phyloP scores from a whole-genome alignment of 2,329 filamentous ascomycete genomes.

The Myotisia sp. region DNA sequence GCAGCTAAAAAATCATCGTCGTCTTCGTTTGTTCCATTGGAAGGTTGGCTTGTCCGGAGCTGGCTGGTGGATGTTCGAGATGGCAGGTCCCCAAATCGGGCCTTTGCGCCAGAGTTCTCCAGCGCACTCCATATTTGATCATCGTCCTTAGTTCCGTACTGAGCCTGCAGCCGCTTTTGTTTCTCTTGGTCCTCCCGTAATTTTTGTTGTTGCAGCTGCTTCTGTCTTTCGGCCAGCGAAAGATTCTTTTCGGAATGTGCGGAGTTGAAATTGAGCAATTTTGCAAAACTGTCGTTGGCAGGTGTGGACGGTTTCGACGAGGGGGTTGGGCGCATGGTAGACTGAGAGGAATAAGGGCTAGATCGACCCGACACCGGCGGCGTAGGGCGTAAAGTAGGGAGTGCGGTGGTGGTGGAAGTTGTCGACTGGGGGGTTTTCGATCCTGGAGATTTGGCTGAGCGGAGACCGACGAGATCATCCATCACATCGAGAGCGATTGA shows the following conservation, averaged over 20 bases:
- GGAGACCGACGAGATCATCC: too few species aligned
- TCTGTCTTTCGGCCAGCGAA: slow-evolving; percentile 50
- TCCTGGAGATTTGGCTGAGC: too few species aligned
- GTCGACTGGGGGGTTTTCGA: too few species aligned
- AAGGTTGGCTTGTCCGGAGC: slow-evolving; percentile 16
- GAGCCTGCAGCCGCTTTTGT: slow-evolving; percentile 54
- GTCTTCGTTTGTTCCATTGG: slow-evolving; percentile 18
- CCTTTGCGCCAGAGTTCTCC: slow-evolving; percentile 37
- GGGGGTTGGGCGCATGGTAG: slow-evolving; percentile 20
- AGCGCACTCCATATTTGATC: slow-evolving; percentile 63
- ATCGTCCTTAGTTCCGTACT: slow-evolving; percentile 52
- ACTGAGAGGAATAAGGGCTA: slow-evolving; percentile 26
- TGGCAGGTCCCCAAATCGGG: slow-evolving; percentile 19
- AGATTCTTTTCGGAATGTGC: slow-evolving; percentile 48
- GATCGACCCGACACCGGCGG: slow-evolving; percentile 29
- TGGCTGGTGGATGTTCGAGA: slow-evolving; percentile 20
- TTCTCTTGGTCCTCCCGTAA: slow-evolving; percentile 60
- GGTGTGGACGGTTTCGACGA: slow-evolving; percentile 29
- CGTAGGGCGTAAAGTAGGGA: slow-evolving; percentile 24
- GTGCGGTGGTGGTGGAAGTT: too few species aligned
- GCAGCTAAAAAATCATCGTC: slow-evolving; percentile 49
- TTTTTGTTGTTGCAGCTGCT: slow-evolving; percentile 61
- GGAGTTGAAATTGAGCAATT: slow-evolving; percentile 45
- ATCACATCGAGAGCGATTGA: too few species aligned
- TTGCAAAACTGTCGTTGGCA: slow-evolving; percentile 45